These are phyloP conservation scores for Hypericum androsaemum DNA, from an alignment of 345 rosid species.

Conservation along the genomic window DNA sequence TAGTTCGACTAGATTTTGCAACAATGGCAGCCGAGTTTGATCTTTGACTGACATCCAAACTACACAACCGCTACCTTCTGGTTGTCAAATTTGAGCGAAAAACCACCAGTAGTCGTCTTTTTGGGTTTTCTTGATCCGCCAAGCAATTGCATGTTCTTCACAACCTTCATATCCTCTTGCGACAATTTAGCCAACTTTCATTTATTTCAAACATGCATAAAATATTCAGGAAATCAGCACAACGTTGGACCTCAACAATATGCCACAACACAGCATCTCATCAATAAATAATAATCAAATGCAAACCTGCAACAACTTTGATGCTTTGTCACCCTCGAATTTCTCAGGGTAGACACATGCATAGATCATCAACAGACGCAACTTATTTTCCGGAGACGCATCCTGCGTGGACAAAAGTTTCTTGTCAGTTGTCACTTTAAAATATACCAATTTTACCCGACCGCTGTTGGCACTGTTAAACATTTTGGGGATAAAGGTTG, in stretches of 20 bases:
- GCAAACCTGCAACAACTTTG: slow-evolving; percentile 87
- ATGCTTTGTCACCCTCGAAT: slow-evolving; percentile 86
- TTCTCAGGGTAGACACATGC: slow-evolving; percentile 77
- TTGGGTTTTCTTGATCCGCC: slow-evolving; percentile 50
- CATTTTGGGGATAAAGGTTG: not conserved
- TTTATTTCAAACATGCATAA: slow-evolving; percentile 12
- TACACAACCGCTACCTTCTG: slow-evolving; percentile 43
- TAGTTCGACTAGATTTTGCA: not conserved
- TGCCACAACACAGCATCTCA: not conserved
- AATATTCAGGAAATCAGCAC: not conserved
- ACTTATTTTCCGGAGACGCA: slow-evolving; percentile 60
- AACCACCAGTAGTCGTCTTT: slow-evolving; percentile 34
- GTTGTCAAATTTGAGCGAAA: slow-evolving; percentile 79
- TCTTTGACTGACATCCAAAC: slow-evolving; percentile 1
- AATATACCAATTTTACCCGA: slow-evolving; percentile 2
- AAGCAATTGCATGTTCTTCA: slow-evolving; percentile 64
- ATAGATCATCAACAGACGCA: slow-evolving; percentile 87
- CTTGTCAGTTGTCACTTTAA: not conserved
- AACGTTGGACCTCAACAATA: not conserved
- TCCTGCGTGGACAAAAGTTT: slow-evolving; percentile 37
- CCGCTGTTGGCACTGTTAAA: not conserved
- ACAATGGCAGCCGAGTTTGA: slow-evolving; percentile 3
- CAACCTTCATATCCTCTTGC: slow-evolving; percentile 60
- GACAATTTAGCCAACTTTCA: slow-evolving; percentile 66
- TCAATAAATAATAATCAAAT: not conserved